These are phyloP conservation scores for Oxytropis ochrocephala DNA, from an alignment of 306 rosid genomes.

Conservation along the genomic window DNA sequence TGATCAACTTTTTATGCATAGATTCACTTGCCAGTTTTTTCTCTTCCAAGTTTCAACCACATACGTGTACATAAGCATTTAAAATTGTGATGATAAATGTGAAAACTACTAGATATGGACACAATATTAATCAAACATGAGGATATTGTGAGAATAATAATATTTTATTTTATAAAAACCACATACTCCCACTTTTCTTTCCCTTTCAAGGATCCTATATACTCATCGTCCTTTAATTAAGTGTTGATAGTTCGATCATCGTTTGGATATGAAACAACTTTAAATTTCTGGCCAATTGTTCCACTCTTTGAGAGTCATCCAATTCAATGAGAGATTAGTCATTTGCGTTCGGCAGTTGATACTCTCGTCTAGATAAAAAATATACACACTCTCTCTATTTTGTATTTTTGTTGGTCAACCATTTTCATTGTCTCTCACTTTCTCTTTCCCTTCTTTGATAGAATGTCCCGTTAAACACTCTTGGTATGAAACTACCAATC, in stretches of 20 bases:
- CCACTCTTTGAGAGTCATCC: too few species aligned
- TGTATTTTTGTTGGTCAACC: constrained; percentile 21
- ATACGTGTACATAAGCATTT: background rate
- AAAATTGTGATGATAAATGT: background rate
- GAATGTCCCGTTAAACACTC: background rate
- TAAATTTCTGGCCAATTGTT: too few species aligned
- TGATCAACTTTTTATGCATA: background rate
- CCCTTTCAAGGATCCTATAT: background rate
- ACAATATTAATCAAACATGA: background rate
- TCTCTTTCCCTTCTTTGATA: background rate
- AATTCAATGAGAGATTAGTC: too few species aligned
- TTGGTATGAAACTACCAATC: background rate
- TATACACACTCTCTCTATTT: background rate
- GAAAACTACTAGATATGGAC: background rate
- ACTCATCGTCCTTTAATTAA: too few species aligned
- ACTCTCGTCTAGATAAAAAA: too few species aligned
- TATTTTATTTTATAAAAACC: background rate
- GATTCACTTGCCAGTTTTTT: background rate
- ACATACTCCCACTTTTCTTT: background rate
- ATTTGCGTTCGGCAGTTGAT: too few species aligned
- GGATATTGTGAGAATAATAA: background rate
- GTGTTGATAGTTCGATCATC: too few species aligned
- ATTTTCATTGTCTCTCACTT: constrained; percentile 1
- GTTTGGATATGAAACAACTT: too few species aligned
- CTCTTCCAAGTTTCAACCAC: background rate